Evolutionary conservation across 257 asterid genomes (phyloP).

Genomic region (Prunella vulgaris): DNA sequence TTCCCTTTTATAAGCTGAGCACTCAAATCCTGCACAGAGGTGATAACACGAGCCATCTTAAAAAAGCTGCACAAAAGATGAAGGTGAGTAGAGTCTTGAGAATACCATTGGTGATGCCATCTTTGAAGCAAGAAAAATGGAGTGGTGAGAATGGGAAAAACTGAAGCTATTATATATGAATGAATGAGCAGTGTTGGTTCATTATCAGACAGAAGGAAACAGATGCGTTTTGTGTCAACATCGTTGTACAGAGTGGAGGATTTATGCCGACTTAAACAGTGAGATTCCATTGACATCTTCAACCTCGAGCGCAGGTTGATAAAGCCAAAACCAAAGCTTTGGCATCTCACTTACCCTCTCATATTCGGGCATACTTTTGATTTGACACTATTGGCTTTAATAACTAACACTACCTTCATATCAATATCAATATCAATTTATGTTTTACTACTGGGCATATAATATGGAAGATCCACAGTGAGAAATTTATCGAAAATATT

Average conservation of each 20-base stretch:
- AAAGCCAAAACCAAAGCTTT: not conserved
- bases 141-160: constrained; percentile 10
- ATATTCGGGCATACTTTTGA: not conserved
- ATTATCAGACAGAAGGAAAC: constrained; percentile 2
- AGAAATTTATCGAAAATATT: not conserved
- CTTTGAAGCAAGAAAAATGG: not conserved
- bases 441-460: not conserved
- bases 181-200: not conserved
- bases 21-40: constrained; percentile 33
- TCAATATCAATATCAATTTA: constrained; percentile 30
- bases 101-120: constrained; percentile 22
- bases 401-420: constrained; percentile 18
- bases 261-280: constrained; percentile 25
- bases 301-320: not conserved
- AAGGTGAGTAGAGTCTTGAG: not conserved
- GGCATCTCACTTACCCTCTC: not conserved
- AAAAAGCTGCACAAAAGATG: not conserved
- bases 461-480: not conserved
- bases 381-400: constrained; percentile 21
- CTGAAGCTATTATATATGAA: constrained; percentile 9
- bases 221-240: constrained; percentile 25
- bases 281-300: constrained; percentile 27
- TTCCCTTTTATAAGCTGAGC: constrained; percentile 49
- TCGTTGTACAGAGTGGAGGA: constrained; percentile 28
- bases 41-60: not conserved